Evolutionary conservation across 225 moss, liverwort and hornwort species (phyloP).

Genomic region (Sphagnum contortum): DNA sequence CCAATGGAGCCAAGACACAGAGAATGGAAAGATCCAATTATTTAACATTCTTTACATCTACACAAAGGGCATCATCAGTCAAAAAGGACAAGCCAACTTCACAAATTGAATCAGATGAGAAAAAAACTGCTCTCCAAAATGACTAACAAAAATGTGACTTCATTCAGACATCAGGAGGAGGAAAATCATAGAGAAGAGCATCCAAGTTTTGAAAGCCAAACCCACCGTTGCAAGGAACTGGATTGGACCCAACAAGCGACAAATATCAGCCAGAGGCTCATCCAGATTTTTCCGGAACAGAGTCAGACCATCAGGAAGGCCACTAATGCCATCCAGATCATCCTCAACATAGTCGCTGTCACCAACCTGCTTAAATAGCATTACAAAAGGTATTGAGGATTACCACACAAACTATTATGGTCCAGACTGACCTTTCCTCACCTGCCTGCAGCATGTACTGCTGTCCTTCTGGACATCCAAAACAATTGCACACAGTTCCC

Average conservation of each 20-base stretch:
- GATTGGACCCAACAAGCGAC: constrained; percentile 75
- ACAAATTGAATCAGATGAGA: no score
- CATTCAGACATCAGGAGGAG: no score
- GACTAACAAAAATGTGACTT: not conserved
- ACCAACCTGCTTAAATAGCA: constrained; percentile 51
- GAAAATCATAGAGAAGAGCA: no score
- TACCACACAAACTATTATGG: constrained; percentile 6
- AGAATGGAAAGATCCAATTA: no score
- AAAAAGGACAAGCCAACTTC: no score
- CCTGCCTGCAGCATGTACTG: not conserved
- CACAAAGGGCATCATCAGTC: no score
- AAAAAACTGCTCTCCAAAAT: no score
- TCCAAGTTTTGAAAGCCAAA: not conserved
- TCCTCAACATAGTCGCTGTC: constrained; percentile 59
- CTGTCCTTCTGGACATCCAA: not conserved
- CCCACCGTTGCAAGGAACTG: constrained; percentile 75
- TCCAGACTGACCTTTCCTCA: constrained; percentile 6
- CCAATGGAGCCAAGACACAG: no score
- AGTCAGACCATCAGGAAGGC: constrained; percentile 88
- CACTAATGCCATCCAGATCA: constrained; percentile 78
- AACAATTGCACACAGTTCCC: not conserved
- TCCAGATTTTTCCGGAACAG: constrained; percentile 80
- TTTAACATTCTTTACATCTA: no score
- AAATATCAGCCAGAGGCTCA: constrained; percentile 85
- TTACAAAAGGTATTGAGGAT: not conserved